A percentile compares a stretch with the other conserved stretches of the same genome.
Conservation (phyloP, 176 grass and related monocot species). For the Coix lacrymajobi region DNA sequence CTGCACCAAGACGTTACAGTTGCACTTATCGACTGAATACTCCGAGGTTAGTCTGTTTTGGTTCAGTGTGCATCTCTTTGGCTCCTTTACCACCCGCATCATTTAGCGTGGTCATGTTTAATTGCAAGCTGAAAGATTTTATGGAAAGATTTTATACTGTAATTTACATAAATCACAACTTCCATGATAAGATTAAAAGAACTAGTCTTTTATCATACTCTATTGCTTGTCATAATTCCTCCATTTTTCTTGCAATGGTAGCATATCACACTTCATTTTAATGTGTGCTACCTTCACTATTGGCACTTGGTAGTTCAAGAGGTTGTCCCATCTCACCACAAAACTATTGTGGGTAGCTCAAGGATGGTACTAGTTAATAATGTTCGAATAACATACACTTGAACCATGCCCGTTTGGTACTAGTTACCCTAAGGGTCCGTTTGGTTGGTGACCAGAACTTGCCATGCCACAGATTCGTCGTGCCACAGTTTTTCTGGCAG, state of each 20-base stretch:
- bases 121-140: neutral
- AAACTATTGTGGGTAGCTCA: neutral
- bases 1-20: neutral
- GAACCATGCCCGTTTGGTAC: no score
- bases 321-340: neutral
- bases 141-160: no score
- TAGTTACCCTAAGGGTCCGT: no score
- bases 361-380: neutral
- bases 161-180: neutral
- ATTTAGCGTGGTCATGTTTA: neutral
- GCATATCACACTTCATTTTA: neutral
- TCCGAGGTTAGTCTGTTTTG: neutral
- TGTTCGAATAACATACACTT: neutral
- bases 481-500: no score
- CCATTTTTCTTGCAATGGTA: neutral
- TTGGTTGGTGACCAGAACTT: no score
- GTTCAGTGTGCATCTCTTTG: neutral
- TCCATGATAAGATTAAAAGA: neutral
- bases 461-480: no score
- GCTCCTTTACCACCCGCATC: neutral
- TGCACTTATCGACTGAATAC: neutral
- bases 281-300: neutral
- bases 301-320: neutral
- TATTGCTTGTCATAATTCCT: neutral
- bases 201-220: neutral